Evolutionary conservation across 371 early-diverging fungal genomes (phyloP), one percentile per base, ranked within the genome.

Genomic region (Mortierella sp.): DNA sequence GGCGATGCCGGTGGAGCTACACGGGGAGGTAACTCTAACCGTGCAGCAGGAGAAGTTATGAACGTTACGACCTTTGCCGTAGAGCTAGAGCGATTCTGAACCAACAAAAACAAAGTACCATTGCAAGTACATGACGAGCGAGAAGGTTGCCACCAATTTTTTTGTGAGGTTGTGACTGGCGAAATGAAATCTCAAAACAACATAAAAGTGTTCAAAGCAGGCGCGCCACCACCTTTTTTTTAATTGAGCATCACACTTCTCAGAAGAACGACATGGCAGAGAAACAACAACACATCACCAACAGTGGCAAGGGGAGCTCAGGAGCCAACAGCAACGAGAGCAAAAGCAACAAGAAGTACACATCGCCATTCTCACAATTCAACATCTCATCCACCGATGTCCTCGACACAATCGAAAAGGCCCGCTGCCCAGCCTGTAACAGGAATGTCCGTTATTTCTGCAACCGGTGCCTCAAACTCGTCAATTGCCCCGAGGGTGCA

Each of bases 401-500:
- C 3, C 81, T 88, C n/a, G 75, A 87, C 49, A 79, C 58, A 35
- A 77, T 87, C 29, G 65, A 76, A 32, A 84, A 87, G 60, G 43
- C 38, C 58, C 81, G 74, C 10, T 96, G 96, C 76, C 86, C 88
- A 18, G 68, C 68, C 14, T 96, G 97, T 82, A 85, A 90, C 55
- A 93, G 91, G 80, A 88, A 90, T 35, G 91, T 93, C 49, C 94
- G 93, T 75, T 93, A 93, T 72, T 96, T 92, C 81, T 97, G 97
- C 85, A 95, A 96, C 78, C 83, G 89, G 49, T 96, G 97, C 83
- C 92, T 89, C 75, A 56, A 81, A 60, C 90, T 92, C 2, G 90
- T 93, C 38, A 74, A 77, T 44, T 84, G 91, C 21, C 90, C 88
- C 76, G 88, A 91, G 38, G 84, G 88, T 51, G 89, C 89, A 11